These are phyloP conservation scores for Pseudovirgaria hyperparasitica DNA, from an alignment of 2,329 filamentous ascomycete genomes.

Conservation along the genomic window DNA sequence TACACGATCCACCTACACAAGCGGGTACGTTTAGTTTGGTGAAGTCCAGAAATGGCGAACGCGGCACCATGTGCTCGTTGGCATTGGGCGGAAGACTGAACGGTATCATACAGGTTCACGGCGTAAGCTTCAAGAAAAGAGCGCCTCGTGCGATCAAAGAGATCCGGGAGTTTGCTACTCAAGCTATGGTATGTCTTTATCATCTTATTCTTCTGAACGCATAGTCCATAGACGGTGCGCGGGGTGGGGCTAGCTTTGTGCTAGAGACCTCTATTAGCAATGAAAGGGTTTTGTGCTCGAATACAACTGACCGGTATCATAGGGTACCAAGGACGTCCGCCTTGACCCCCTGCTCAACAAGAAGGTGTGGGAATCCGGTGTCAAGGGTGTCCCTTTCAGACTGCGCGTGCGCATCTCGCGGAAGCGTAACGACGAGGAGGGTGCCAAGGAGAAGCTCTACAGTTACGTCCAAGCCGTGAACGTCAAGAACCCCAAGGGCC, in stretches of 20 bases:
- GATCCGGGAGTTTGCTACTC: slow-evolving; percentile 86
- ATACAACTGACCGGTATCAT: slow-evolving; percentile 6
- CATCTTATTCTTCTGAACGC: slow-evolving; percentile 1
- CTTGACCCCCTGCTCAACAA: slow-evolving; percentile 99
- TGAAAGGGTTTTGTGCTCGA: no score
- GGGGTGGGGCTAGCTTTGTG: no score
- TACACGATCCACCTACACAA: slow-evolving; percentile 99
- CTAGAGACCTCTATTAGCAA: no score
- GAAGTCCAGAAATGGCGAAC: slow-evolving; percentile 51
- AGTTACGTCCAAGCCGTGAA: slow-evolving; percentile 99
- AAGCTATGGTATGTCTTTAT: slow-evolving; percentile 75
- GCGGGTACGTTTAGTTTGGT: slow-evolving; percentile 76
- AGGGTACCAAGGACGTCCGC: slow-evolving; percentile 96
- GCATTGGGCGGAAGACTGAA: slow-evolving; percentile 57
- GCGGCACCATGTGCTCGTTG: slow-evolving; percentile 12
- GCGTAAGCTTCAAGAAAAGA: slow-evolving; percentile 98
- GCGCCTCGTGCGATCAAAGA: slow-evolving; percentile 98
- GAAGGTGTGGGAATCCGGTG: slow-evolving; percentile 99
- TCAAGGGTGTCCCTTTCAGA: slow-evolving; percentile 98
- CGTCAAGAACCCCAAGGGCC: slow-evolving; percentile 98
- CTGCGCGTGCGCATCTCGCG: slow-evolving; percentile 96
- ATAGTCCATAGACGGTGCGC: background rate
- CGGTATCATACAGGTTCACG: slow-evolving; percentile 61
- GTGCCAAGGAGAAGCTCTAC: slow-evolving; percentile 99
- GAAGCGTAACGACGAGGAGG: slow-evolving; percentile 99